Evolutionary conservation across 1,284 basidiomycete species (phyloP).

Genomic region (Ceratobasidium sp.): DNA sequence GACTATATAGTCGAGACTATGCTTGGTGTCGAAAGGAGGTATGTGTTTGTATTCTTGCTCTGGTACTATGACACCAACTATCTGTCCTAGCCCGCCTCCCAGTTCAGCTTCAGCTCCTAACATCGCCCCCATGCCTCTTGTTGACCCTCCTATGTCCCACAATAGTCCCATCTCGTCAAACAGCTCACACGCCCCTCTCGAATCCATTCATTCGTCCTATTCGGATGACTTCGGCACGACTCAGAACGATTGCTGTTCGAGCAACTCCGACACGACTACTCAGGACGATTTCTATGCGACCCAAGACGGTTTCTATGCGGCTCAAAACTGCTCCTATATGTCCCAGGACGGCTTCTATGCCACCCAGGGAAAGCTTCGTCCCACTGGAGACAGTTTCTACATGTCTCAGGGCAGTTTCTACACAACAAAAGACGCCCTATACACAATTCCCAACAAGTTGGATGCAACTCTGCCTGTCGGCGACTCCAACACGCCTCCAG

Average conservation of each 20-base stretch:
- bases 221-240: neutral
- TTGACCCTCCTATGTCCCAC: neutral
- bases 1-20: neutral
- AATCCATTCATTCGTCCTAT: neutral
- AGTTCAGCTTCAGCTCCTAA: neutral
- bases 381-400: neutral
- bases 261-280: neutral
- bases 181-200: neutral
- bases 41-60: neutral
- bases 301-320: neutral
- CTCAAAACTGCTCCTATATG: neutral
- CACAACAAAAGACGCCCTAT: neutral
- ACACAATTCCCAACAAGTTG: neutral
- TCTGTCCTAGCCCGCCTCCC: neutral
- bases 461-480: neutral
- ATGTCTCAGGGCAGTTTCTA: neutral
- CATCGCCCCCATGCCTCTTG: neutral
- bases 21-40: neutral
- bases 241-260: neutral
- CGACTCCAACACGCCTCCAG: neutral
- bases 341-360: neutral
- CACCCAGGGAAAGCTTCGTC: neutral
- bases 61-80: neutral
- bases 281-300: neutral
- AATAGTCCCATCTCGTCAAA: neutral